These are phyloP conservation scores for Phanerochaete carnosa DNA, from an alignment of 768 basidiomycete genomes.

Conservation along the genomic window DNA sequence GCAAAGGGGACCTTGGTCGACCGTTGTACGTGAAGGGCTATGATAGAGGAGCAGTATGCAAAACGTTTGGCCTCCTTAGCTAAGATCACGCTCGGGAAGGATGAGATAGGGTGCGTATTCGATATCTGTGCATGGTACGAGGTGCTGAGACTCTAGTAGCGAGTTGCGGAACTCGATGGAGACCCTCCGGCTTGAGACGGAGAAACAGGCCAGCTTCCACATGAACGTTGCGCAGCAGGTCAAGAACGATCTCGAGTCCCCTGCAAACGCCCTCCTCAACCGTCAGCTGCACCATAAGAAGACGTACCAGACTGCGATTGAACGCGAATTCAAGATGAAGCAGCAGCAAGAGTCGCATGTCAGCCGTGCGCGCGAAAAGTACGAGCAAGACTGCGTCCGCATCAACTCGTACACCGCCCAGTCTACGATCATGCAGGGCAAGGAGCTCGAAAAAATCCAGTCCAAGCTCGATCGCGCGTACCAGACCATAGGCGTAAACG, in stretches of 20 bases:
- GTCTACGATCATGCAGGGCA: conserved; percentile 86
- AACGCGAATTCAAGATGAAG: conserved; percentile 89
- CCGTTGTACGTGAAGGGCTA: conserved; percentile 50
- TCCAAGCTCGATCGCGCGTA: conserved; percentile 85
- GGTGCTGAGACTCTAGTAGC: conserved; percentile 34
- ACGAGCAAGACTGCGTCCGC: conserved; percentile 86
- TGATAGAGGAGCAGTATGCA: conserved; percentile 95
- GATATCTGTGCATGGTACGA: background rate
- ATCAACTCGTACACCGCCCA: conserved; percentile 96
- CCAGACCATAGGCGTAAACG: conserved; percentile 86
- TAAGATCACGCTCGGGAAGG: conserved; percentile 72
- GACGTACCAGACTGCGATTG: conserved; percentile 68
- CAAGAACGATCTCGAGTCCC: conserved; percentile 70
- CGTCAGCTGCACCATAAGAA: conserved; percentile 74
- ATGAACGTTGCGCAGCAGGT: conserved; percentile 71
- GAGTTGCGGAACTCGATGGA: conserved; percentile 82
- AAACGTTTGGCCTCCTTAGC: conserved; percentile 79
- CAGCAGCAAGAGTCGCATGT: conserved; percentile 85
- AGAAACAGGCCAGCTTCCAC: conserved; percentile 75
- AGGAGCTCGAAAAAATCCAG: conserved; percentile 87
- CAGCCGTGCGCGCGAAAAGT: conserved; percentile 86
- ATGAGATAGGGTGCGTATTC: conserved; percentile 85
- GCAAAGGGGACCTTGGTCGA: background rate
- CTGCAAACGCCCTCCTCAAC: conserved; percentile 53
- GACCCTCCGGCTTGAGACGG: conserved; percentile 78